These are phyloP conservation scores for Mariannaea sp. DNA, from an alignment of 2,329 filamentous ascomycete genomes.

Conservation along the genomic window DNA sequence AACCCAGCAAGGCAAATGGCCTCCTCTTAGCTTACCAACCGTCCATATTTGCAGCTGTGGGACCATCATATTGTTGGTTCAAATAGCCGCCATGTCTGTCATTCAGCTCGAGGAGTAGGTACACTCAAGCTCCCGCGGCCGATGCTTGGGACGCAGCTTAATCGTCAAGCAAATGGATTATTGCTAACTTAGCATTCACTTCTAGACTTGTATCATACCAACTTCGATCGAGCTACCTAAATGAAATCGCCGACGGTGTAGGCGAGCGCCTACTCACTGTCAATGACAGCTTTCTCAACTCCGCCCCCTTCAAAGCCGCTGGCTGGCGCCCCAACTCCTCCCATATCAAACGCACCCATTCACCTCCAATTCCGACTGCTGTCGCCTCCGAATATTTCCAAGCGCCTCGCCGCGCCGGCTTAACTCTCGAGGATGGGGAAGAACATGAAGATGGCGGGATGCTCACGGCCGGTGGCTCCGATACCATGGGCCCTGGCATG, in stretches of 20 bases:
- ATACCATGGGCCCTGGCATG: slow-evolving; percentile 70
- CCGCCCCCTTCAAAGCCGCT: slow-evolving; percentile 79
- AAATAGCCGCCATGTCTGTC: slow-evolving; percentile 42
- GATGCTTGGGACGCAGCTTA: not conserved
- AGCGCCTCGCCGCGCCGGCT: slow-evolving; percentile 64
- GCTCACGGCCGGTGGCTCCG: slow-evolving; percentile 68
- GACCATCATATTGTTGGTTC: slow-evolving; percentile 8
- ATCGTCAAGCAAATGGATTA: not conserved
- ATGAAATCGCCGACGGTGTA: slow-evolving; percentile 80
- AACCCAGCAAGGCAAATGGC: slow-evolving; percentile 28
- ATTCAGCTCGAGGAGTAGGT: slow-evolving; percentile 48
- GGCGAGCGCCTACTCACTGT: slow-evolving; percentile 83
- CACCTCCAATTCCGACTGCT: slow-evolving; percentile 82
- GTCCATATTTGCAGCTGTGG: not conserved
- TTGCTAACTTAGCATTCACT: slow-evolving; percentile 26
- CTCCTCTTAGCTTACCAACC: not conserved
- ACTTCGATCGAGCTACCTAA: slow-evolving; percentile 78
- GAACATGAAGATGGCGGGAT: slow-evolving; percentile 77
- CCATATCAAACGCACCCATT: slow-evolving; percentile 82
- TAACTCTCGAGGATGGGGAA: slow-evolving; percentile 71
- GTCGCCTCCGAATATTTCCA: slow-evolving; percentile 86
- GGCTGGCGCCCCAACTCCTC: slow-evolving; percentile 77
- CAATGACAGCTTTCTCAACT: slow-evolving; percentile 78
- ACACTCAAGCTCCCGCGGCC: not conserved
- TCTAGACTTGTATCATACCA: slow-evolving; percentile 79